phyloP scores from a whole-genome alignment of 768 basidiomycete genomes.

The Trametes coccinea region DNA sequence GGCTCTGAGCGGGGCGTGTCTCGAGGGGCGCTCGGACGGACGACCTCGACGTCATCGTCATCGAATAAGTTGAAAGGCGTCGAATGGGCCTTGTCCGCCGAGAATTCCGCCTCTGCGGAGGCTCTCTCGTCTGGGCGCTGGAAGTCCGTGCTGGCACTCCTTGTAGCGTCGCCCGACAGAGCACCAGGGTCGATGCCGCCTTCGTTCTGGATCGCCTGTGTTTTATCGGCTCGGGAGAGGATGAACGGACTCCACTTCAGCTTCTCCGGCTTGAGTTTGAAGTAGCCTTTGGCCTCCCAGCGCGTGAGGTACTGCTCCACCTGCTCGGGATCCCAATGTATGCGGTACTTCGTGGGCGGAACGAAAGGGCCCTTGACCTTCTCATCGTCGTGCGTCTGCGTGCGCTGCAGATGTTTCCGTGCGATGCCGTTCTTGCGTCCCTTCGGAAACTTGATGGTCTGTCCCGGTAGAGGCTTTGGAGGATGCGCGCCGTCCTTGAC shows the following conservation, averaged over 20 bases:
- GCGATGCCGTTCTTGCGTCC: constrained; percentile 67
- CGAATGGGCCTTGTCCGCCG: constrained; percentile 11
- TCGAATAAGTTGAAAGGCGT: constrained; percentile 33
- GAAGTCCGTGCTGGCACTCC: not conserved
- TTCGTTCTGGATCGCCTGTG: constrained; percentile 20
- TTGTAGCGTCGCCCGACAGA: not conserved
- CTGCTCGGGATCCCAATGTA: constrained; percentile 68
- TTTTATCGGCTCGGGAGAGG: constrained; percentile 48
- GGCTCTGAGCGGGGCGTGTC: not conserved
- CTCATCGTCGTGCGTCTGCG: constrained; percentile 49
- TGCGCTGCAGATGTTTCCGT: constrained; percentile 61
- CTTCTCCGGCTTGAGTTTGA: constrained; percentile 75
- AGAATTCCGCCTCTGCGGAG: not conserved
- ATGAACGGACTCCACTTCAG: constrained; percentile 96
- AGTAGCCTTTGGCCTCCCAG: constrained; percentile 79
- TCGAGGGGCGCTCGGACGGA: constrained; percentile 15
- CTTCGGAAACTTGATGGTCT: constrained; percentile 72
- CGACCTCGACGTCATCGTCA: constrained; percentile 31
- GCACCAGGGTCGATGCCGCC: constrained; percentile 1
- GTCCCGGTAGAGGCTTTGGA: constrained; percentile 70
- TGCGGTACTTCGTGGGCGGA: constrained; percentile 68
- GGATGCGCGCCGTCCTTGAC: constrained; percentile 49
- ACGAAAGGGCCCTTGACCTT: constrained; percentile 56
- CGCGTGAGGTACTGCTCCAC: constrained; percentile 64
- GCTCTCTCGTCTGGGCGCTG: not conserved